These are phyloP conservation scores for Allium cepa DNA, from an alignment of 106 monocot species.

Conservation along the genomic window DNA sequence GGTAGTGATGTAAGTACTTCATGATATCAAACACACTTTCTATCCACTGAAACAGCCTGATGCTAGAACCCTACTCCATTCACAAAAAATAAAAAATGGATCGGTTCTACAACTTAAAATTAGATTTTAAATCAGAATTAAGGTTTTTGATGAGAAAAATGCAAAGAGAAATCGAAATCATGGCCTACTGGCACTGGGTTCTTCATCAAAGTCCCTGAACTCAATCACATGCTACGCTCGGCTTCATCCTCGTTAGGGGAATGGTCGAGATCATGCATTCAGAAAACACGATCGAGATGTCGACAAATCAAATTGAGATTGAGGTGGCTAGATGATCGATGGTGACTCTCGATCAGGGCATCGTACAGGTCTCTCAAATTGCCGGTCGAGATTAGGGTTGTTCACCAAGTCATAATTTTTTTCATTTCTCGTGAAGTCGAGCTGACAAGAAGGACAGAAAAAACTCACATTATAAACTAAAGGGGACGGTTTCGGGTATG, in stretches of 20 bases:
- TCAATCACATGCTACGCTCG: conserved; percentile 56
- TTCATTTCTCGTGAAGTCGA: no score
- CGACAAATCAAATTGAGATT: conserved; percentile 42
- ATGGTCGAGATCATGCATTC: conserved; percentile 57
- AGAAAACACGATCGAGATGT: conserved; percentile 78
- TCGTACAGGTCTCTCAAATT: conserved; percentile 14
- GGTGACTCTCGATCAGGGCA: conserved; percentile 53
- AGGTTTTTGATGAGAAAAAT: conserved; percentile 25
- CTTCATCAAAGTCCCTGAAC: conserved; percentile 69
- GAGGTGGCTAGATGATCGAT: conserved; percentile 20
- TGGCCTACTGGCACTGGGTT: conserved; percentile 29
- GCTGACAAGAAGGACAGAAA: no score
- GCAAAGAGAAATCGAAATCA: conserved; percentile 30
- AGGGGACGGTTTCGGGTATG: no score
- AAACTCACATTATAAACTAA: no score
- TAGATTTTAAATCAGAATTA: background rate
- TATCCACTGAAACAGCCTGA: no score
- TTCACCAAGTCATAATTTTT: no score
- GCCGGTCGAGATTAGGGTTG: no score
- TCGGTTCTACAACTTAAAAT: no score
- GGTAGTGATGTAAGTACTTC: no score
- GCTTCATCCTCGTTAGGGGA: conserved; percentile 65
- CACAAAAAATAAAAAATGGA: no score
- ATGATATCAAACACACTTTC: no score
- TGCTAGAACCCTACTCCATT: no score